These are phyloP conservation scores for Penicillium bovifimosum DNA, from an alignment of 495 filamentous ascomycete species.

Conservation along the genomic window DNA sequence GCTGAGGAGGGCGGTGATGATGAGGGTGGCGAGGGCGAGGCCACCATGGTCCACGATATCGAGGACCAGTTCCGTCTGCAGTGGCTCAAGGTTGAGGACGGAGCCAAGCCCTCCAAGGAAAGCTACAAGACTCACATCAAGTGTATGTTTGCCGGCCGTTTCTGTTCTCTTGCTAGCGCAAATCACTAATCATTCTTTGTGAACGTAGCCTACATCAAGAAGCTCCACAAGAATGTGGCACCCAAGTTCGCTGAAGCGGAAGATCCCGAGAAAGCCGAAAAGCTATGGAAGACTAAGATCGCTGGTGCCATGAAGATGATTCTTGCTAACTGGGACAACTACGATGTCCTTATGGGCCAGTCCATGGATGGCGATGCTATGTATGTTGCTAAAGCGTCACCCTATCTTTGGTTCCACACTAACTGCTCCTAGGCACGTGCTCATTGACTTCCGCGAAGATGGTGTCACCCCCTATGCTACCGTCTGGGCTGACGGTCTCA, in stretches of 20 bases:
- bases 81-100: slow-evolving; percentile 63
- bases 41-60: slow-evolving; percentile 80
- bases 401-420: slow-evolving; percentile 9
- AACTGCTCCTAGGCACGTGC: slow-evolving; percentile 62
- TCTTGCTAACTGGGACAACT: slow-evolving; percentile 82
- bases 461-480: slow-evolving; percentile 83
- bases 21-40: slow-evolving; percentile 49
- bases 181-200: neutral
- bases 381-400: slow-evolving; percentile 41
- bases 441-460: slow-evolving; percentile 96
- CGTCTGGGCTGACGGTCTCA: slow-evolving; percentile 94
- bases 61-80: slow-evolving; percentile 86
- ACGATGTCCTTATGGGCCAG: slow-evolving; percentile 88
- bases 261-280: fast-evolving
- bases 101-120: slow-evolving; percentile 61
- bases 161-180: neutral
- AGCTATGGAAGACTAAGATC: slow-evolving; percentile 69
- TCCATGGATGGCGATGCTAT: slow-evolving; percentile 90
- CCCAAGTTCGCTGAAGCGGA: neutral
- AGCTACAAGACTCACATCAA: slow-evolving; percentile 74
- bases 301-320: slow-evolving; percentile 71
- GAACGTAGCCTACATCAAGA: slow-evolving; percentile 78
- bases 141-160: slow-evolving; percentile 44
- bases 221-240: slow-evolving; percentile 11
- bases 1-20: slow-evolving; percentile 86